phyloP scores from a whole-genome alignment of 2,329 filamentous ascomycete genomes.

The Penicillium capsulatum region DNA sequence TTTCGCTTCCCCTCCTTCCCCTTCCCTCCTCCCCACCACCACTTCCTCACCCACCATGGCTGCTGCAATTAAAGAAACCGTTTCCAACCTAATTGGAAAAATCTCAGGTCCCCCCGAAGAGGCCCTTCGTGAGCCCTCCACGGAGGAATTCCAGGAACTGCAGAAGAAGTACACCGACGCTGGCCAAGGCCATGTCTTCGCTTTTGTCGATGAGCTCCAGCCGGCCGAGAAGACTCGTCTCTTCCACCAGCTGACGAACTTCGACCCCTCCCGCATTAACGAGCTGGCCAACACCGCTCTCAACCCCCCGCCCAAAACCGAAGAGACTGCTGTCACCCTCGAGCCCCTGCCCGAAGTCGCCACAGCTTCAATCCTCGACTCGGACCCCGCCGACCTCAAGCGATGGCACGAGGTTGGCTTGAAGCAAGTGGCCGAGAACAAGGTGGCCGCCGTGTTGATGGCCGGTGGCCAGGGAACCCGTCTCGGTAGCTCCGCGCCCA shows the following conservation, averaged over 20 bases:
- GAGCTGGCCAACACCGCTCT: constrained; percentile 77
- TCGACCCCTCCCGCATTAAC: constrained; percentile 86
- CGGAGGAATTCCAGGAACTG: constrained; percentile 64
- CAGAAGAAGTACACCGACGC: constrained; percentile 69
- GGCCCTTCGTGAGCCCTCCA: constrained; percentile 50
- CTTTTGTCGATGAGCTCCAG: constrained; percentile 78
- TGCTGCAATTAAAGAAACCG: constrained; percentile 40
- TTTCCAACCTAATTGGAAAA: constrained; percentile 49
- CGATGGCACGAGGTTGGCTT: constrained; percentile 75
- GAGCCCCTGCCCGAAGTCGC: constrained; percentile 85
- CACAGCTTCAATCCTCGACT: constrained; percentile 87
- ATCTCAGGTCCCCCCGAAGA: constrained; percentile 40
- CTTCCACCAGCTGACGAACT: constrained; percentile 73
- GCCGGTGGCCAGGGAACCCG: constrained; percentile 95
- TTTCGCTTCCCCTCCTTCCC: constrained; percentile 8
- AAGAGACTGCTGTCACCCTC: constrained; percentile 54
- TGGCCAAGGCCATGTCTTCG: constrained; percentile 75
- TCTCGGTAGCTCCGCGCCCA: constrained; percentile 88
- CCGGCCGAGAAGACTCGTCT: constrained; percentile 69
- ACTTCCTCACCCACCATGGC: constrained; percentile 31
- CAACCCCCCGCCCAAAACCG: constrained; percentile 64
- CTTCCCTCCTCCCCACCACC: constrained; percentile 1
- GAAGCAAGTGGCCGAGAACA: constrained; percentile 62
- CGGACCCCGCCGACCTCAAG: constrained; percentile 69
- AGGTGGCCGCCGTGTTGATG: constrained; percentile 86